A percentile compares a stretch with the other conserved stretches of the same genome.
Conservation (phyloP, 139 green algal genomes). For the Desmodesmus armatus region DNA sequence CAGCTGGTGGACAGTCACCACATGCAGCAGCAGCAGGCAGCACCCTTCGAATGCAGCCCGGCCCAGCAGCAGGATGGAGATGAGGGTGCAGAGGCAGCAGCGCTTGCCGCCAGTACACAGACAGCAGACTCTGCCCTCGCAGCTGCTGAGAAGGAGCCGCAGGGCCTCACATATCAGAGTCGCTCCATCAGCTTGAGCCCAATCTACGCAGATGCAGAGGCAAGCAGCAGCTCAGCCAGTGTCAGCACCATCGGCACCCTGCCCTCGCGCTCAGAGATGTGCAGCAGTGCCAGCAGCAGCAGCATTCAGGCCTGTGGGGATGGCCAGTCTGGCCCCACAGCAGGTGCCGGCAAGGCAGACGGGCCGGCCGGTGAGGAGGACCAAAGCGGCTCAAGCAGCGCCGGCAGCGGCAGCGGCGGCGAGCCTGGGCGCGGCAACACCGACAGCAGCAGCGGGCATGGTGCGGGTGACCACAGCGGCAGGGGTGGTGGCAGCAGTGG, state of each 20-base stretch:
- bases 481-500: constrained; percentile 18
- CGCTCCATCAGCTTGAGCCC: not conserved
- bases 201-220: not conserved
- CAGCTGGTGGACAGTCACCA: not conserved
- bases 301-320: constrained; percentile 4
- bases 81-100: not conserved
- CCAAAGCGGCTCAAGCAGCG: not conserved
- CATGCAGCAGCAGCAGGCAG: not conserved
- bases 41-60: too few relatives aligned
- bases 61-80: not conserved
- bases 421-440: not conserved
- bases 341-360: not conserved
- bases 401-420: not conserved
- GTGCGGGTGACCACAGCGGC: not conserved
- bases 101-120: too few relatives aligned
- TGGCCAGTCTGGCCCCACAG: not conserved
- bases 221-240: not conserved
- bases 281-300: not conserved
- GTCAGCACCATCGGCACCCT: too few relatives aligned
- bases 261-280: too few relatives aligned
- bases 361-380: not conserved
- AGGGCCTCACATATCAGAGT: too few relatives aligned
- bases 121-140: too few relatives aligned
- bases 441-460: not conserved
- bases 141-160: too few relatives aligned